Evolutionary conservation across 345 rosid genomes (phyloP).

Genomic region (Nasturtium officinale): DNA sequence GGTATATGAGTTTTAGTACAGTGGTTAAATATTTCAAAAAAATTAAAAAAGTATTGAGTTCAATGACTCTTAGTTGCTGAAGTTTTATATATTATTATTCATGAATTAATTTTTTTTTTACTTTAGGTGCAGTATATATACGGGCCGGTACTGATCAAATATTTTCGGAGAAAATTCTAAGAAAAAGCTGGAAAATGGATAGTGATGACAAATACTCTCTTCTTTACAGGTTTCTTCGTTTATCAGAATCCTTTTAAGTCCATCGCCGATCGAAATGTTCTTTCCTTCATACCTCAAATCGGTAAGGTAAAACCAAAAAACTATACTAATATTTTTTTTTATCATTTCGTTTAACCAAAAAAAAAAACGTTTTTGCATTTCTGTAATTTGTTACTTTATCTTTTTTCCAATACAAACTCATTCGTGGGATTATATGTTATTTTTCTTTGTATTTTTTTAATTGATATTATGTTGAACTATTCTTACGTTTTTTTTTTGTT

Average conservation of each 20-base stretch:
- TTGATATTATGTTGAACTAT: background rate
- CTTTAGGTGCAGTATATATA: too few relatives aligned
- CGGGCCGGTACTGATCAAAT: too few relatives aligned
- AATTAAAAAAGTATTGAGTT: too few relatives aligned
- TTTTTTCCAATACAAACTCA: background rate
- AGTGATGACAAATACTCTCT: conserved; percentile 44
- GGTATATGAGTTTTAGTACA: too few relatives aligned
- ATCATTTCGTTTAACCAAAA: background rate
- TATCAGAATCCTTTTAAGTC: conserved; percentile 53
- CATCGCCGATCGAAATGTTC: conserved; percentile 38
- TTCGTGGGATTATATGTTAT: background rate
- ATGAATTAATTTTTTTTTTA: too few relatives aligned
- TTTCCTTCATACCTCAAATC: conserved; percentile 33
- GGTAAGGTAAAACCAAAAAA: conserved; percentile 38
- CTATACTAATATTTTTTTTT: background rate
- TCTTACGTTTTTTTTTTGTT: background rate
- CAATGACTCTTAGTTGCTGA: too few relatives aligned
- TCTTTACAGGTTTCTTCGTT: conserved; percentile 58
- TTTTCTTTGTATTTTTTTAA: background rate
- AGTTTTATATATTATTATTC: too few relatives aligned
- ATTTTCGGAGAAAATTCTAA: conserved; percentile 32
- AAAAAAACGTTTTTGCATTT: background rate
- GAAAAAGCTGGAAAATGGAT: conserved; percentile 49
- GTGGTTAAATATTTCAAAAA: too few relatives aligned
- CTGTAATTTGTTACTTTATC: background rate